Conservation (phyloP, 1,284 basidiomycete species). For the Melampsora americana region DNA sequence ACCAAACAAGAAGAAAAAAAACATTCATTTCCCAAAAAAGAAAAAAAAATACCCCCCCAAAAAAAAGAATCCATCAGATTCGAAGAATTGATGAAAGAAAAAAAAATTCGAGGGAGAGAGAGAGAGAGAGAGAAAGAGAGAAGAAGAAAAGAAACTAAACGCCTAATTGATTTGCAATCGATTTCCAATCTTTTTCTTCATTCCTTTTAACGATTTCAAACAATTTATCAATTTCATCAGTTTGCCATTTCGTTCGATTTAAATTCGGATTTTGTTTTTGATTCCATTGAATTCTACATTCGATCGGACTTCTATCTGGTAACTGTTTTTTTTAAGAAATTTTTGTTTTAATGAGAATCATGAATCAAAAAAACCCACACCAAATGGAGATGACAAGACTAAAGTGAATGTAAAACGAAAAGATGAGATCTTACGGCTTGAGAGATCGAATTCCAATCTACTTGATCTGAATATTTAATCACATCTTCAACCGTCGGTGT, state of each 20-base stretch:
- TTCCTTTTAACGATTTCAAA: constrained; percentile 40
- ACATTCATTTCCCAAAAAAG: no score
- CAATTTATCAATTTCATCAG: constrained; percentile 44
- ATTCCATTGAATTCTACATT: constrained; percentile 48
- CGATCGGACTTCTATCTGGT: constrained; percentile 44
- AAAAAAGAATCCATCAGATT: not conserved
- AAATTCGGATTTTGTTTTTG: constrained; percentile 47
- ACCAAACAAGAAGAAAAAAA: not conserved
- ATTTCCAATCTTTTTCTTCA: constrained; percentile 42
- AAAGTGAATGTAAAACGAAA: no score
- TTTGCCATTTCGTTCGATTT: constrained; percentile 44
- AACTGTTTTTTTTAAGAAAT: constrained; percentile 34
- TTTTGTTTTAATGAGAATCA: no score
- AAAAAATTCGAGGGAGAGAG: no score
- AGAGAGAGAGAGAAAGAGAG: no score
- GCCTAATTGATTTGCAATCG: constrained; percentile 44
- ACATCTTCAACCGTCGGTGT: not conserved
- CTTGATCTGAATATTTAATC: not conserved
- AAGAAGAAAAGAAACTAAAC: constrained; percentile 23
- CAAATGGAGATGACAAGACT: not conserved
- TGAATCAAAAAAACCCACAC: not conserved
- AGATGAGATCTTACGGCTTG: constrained; percentile 3
- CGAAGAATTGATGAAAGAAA: not conserved
- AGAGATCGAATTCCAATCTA: not conserved
- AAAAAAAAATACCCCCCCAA: no score